phyloP scores from a whole-genome alignment of 1,284 basidiomycete species.

The Hemileccinum hortonii region DNA sequence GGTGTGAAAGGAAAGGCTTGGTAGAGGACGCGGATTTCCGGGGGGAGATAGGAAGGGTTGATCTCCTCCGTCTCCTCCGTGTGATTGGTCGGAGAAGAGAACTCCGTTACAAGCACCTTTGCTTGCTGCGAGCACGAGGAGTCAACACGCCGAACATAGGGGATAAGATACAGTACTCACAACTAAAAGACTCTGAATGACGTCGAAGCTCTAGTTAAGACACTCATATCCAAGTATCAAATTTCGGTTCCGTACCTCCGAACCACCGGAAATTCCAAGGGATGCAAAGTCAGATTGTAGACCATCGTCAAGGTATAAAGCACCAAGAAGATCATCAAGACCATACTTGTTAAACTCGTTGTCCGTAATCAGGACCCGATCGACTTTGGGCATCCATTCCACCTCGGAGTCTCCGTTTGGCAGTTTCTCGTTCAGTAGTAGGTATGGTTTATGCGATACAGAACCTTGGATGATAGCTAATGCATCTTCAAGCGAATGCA shows the following conservation, averaged over 20 bases:
- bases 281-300: neutral
- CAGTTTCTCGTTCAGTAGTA: conserved; percentile 31
- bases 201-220: conserved; percentile 1
- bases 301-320: conserved; percentile 13
- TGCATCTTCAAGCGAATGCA: conserved; percentile 50
- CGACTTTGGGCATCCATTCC: conserved; percentile 4
- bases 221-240: neutral
- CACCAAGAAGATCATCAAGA: conserved; percentile 11
- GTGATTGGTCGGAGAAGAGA: conserved; percentile 13
- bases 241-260: conserved; percentile 16
- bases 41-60: conserved; percentile 43
- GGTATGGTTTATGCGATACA: conserved; percentile 37
- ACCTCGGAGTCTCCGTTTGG: conserved; percentile 10
- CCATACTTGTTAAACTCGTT: conserved; percentile 15
- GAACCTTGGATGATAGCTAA: conserved; percentile 43
- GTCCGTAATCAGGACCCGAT: neutral
- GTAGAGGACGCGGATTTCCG: conserved; percentile 40
- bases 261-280: conserved; percentile 5
- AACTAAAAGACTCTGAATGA: conserved; percentile 41
- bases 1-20: conserved; percentile 45
- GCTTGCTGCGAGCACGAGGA: conserved; percentile 8
- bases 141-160: no score
- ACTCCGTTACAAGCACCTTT: conserved; percentile 16
- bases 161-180: conserved; percentile 26
- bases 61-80: conserved; percentile 39